A percentile compares a stretch with the other conserved stretches of the same genome.
phyloP scores from a whole-genome alignment of 1,284 basidiomycete genomes.

The Malassezia equina region DNA sequence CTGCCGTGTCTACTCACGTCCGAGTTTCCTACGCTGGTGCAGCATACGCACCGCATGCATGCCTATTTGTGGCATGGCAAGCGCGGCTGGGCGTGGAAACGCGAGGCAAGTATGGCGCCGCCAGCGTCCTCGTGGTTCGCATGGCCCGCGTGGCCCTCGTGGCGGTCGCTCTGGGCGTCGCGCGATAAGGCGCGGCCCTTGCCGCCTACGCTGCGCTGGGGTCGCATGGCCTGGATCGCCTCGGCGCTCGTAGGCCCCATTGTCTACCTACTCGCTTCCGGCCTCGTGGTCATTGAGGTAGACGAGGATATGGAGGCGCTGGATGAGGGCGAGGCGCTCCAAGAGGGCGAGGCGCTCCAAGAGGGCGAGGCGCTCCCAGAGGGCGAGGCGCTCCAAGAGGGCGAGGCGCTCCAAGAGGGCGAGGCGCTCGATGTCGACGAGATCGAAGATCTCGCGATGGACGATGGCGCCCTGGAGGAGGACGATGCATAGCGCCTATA shows the following conservation, averaged over 20 bases:
- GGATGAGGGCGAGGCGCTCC: background rate
- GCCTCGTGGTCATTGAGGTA: constrained; percentile 31
- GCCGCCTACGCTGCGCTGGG: constrained; percentile 19
- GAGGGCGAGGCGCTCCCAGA: background rate
- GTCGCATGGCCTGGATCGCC: constrained; percentile 26
- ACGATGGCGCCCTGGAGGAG: constrained; percentile 1
- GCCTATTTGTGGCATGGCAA: constrained; percentile 14
- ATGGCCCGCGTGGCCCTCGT: constrained; percentile 16
- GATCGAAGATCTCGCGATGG: background rate
- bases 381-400: background rate
- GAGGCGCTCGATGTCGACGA: background rate
- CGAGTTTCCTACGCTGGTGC: constrained; percentile 18
- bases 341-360: constrained; percentile 1
- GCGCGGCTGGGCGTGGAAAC: constrained; percentile 10
- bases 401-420: background rate
- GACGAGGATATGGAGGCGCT: constrained; percentile 8
- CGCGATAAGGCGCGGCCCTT: background rate
- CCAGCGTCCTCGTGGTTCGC: background rate
- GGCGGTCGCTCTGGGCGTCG: background rate
- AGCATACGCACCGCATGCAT: constrained; percentile 14
- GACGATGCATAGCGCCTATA: background rate
- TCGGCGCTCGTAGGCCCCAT: constrained; percentile 30
- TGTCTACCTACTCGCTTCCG: constrained; percentile 30
- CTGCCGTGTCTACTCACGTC: constrained; percentile 16
- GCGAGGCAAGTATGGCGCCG: constrained; percentile 1